These are phyloP conservation scores for Lactuca saligna DNA, from an alignment of 129 eudicot species.

Conservation along the genomic window DNA sequence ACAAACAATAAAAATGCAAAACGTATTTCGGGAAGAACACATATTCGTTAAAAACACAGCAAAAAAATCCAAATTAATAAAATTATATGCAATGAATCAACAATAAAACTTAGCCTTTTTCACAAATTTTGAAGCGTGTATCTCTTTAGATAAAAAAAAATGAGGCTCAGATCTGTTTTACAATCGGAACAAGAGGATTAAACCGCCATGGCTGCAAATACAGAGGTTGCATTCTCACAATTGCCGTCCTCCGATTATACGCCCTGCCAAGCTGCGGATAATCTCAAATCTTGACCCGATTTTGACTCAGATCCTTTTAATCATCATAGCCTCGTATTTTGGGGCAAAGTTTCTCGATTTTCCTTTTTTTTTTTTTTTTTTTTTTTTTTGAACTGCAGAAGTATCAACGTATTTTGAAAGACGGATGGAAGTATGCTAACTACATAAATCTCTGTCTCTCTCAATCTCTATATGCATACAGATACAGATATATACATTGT, in stretches of 20 bases:
- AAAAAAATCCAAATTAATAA: neutral
- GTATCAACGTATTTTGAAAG: too few relatives aligned
- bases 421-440: too few relatives aligned
- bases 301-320: constrained; percentile 1
- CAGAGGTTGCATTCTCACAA: constrained; percentile 13
- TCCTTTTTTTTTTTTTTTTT: too few relatives aligned
- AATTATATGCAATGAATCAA: neutral
- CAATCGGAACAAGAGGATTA: neutral
- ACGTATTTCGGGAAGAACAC: too few relatives aligned
- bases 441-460: too few relatives aligned
- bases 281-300: neutral
- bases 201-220: constrained; percentile 27
- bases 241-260: constrained; percentile 7
- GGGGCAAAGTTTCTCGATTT: too few relatives aligned
- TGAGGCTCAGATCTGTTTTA: constrained; percentile 19
- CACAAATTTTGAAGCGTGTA: neutral
- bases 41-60: neutral
- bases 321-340: constrained; percentile 13
- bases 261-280: constrained; percentile 30
- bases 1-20: too few relatives aligned
- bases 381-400: too few relatives aligned
- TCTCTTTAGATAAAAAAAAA: neutral
- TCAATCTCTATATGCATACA: too few relatives aligned
- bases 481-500: too few relatives aligned
- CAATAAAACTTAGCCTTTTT: neutral